Evolutionary conservation across 345 rosid species (phyloP).

Genomic region (Dipteronia dyeriana): DNA sequence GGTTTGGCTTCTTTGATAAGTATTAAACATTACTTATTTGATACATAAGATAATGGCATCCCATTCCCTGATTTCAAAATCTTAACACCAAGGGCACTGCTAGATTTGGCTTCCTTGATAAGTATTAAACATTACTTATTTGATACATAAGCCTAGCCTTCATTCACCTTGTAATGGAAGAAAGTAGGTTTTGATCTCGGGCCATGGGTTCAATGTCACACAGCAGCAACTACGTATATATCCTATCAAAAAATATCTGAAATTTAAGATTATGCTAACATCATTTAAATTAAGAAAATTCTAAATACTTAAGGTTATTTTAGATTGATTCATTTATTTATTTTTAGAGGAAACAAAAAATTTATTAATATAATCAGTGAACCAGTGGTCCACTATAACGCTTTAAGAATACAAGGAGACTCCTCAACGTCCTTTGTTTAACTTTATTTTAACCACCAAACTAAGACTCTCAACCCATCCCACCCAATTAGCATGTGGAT

Average conservation of each 20-base stretch:
- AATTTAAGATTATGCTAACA: not conserved
- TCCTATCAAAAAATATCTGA: not conserved
- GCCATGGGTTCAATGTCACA: not conserved
- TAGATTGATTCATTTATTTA: too few species aligned
- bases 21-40: not conserved
- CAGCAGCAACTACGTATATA: not conserved
- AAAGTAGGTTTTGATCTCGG: conserved; percentile 1
- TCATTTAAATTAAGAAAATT: too few species aligned
- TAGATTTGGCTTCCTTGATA: not conserved
- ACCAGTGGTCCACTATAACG: too few species aligned
- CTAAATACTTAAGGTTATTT: too few species aligned
- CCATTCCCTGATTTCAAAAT: not conserved
- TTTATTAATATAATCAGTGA: too few species aligned
- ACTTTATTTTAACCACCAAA: too few species aligned
- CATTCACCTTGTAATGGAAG: not conserved
- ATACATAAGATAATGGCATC: not conserved
- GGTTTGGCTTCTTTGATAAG: not conserved
- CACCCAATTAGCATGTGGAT: too few species aligned
- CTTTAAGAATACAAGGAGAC: too few species aligned
- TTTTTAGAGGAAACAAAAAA: too few species aligned
- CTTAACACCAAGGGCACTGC: not conserved
- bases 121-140: not conserved
- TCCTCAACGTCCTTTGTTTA: too few species aligned
- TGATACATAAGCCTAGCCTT: conserved; percentile 11
- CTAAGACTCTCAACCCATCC: too few species aligned